Base-by-base conservation (phyloP, 2,329 filamentous ascomycete genomes). In the Aureobasidium uvarum region DNA sequence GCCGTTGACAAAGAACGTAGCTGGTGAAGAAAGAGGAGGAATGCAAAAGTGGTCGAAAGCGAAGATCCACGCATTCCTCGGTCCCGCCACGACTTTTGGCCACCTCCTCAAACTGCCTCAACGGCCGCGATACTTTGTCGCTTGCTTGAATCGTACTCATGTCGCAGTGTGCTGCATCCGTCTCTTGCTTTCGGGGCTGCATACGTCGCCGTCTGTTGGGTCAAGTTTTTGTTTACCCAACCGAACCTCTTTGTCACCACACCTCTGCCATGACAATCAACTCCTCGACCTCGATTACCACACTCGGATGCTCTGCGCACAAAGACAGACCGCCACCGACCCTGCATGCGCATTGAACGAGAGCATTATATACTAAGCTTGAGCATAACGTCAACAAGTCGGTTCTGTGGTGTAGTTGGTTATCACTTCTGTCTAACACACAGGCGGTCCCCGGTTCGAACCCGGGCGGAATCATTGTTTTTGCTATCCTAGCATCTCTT, bases 351-450 rank as follows among this genome's bases (percentile, higher is more conserved):
- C 2, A 25, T 4, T 25, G 25, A 4, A 25, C 25, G 4, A 25
- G 25, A n/a, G n/a, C n/a, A n/a, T n/a, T n/a, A n/a, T n/a, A n/a
- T n/a, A n/a, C n/a, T 25, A 25, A 25, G 4, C 4, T 25, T 25
- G 25, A 25, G 25, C 25, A n/a, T 3, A 3, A 8, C 11, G 10
- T 2, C 55, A 59, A 33, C 41, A 59, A 59, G 16, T 36, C 36
- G 55, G 55, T 59, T 59, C 55, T 59, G 39, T 59, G 55, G 55
- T 59, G 55, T 59, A 59, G 55, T 59, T 59, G 55, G 55, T 59
- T 59, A 59, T 59, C 55, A 59, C 55, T 59, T 59, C 55, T 59
- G 55, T 59, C 55, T 59, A 59, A 59, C 55, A 59, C 55, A 59
- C 55, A 59, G 55, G 55, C 55, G 55, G 55, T 59, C 55, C 39